A percentile compares a stretch with the other conserved stretches of the same genome.
phyloP scores from a whole-genome alignment of 768 basidiomycete genomes.

The Leucogyrophana mollusca region DNA sequence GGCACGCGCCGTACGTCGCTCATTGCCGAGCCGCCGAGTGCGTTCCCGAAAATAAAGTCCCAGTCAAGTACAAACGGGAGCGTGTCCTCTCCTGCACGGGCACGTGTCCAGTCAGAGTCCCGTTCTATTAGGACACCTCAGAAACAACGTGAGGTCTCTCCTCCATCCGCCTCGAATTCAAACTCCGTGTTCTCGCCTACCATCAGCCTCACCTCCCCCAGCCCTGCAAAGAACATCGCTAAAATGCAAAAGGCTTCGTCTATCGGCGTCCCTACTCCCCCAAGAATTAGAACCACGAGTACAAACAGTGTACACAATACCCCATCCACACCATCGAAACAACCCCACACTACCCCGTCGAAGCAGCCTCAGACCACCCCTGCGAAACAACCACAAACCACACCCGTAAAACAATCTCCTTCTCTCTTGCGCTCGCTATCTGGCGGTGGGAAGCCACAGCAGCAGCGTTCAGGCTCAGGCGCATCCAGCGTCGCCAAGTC shows the following conservation, averaged over 20 bases:
- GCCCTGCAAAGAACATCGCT: constrained; percentile 30
- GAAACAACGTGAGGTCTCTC: constrained; percentile 20
- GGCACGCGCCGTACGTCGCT: constrained; percentile 26
- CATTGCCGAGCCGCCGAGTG: constrained; percentile 25
- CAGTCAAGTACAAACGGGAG: constrained; percentile 13
- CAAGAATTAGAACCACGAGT: constrained; percentile 19
- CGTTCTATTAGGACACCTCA: constrained; percentile 22
- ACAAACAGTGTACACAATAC: constrained; percentile 5
- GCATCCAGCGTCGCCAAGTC: constrained; percentile 12
- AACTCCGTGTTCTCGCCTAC: constrained; percentile 27
- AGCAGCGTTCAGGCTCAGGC: constrained; percentile 19
- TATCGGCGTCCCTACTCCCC: constrained; percentile 8
- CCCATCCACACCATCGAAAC: constrained; percentile 22
- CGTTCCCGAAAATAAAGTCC: constrained; percentile 18
- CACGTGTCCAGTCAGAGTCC: constrained; percentile 47
- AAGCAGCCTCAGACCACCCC: constrained; percentile 18
- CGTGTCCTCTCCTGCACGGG: constrained; percentile 36
- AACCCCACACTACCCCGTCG: constrained; percentile 16
- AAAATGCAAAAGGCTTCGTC: constrained; percentile 26
- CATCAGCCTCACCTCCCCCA: constrained; percentile 40
- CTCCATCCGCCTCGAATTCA: constrained; percentile 16
- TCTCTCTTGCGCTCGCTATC: constrained; percentile 2
- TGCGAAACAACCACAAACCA: constrained; percentile 5
- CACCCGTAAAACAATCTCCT: constrained; percentile 16
- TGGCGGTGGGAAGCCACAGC: too few species aligned